phyloP scores from a whole-genome alignment of 306 rosid genomes.

The Crotalaria pallida region DNA sequence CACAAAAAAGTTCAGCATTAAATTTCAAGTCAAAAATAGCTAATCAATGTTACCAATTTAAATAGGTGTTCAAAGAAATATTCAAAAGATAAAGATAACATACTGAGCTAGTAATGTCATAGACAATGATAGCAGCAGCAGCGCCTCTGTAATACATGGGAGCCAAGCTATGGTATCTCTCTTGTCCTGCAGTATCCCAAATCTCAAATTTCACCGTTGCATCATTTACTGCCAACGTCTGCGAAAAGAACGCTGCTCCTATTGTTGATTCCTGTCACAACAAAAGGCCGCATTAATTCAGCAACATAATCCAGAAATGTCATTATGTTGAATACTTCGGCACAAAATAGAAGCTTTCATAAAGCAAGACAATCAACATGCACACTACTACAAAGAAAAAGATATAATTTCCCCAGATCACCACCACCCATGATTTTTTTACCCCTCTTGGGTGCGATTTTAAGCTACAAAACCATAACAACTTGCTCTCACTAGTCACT shows the following conservation, averaged over 20 bases:
- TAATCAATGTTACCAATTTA: neutral
- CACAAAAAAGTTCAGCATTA: neutral
- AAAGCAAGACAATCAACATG: conserved; percentile 10
- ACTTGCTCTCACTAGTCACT: neutral
- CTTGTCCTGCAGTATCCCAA: conserved; percentile 66
- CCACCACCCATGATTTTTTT: neutral
- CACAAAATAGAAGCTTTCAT: conserved; percentile 14
- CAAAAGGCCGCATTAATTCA: conserved; percentile 17
- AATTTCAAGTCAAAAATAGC: neutral
- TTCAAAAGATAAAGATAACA: conserved; percentile 19
- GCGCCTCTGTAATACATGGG: conserved; percentile 73
- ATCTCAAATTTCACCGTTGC: conserved; percentile 57
- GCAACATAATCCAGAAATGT: neutral
- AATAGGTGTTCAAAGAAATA: conserved; percentile 4
- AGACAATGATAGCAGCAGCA: conserved; percentile 63
- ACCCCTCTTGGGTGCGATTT: neutral
- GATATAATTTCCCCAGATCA: neutral
- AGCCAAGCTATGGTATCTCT: conserved; percentile 64
- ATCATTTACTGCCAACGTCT: conserved; percentile 57
- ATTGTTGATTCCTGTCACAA: conserved; percentile 53
- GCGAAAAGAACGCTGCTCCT: conserved; percentile 63
- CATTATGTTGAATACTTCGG: neutral
- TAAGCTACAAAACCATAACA: neutral
- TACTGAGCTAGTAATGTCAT: conserved; percentile 52
- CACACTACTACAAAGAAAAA: neutral